Evolutionary conservation across 768 basidiomycete genomes (phyloP), one percentile per base, ranked within the genome.

Genomic region (Solioccasus polychromus): DNA sequence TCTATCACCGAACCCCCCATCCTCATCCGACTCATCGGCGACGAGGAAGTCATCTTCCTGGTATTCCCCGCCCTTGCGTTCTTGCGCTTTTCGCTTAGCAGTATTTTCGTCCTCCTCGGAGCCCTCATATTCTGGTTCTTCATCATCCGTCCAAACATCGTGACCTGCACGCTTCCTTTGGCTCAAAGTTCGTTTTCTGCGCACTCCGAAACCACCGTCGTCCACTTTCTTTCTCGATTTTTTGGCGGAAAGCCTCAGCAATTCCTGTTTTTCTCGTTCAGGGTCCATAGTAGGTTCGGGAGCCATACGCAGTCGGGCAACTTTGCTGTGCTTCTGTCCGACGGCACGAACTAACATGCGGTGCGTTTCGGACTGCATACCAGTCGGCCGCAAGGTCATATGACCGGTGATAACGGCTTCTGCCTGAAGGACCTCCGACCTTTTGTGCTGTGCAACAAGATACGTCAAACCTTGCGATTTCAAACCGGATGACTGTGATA

Each of bases 351-450:
- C 92, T 30, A 94, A 75, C 80, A 90, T 85, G 40, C 87, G 80
- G 64, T 95, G 92, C 12, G 89, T 89, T 65, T 88, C 85, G 5
- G 86, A 88, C 61, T 92, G 85, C 85, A 93, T 92, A 47, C 88
- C 86, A 4, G 89, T 88, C 3, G 92, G 92, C 3, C 85, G 83
- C 48, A 95, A 71, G 32, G 81, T 76, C 80, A 94, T 85, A 57
- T 83, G 81, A 31, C 92, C 92, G 2, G 88, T 87, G 45, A 93
- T 74, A 48, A 85, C 71, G 3, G 88, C 85, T 61, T 93, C 91
- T 20, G 88, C 77, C 64, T 94, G 92, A n/a, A 91, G 75, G 15
- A 94, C 83, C 53, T 86, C 82, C 3, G 87, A 84, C 35, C 84
- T 80, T 62, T 91, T 89, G 67, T 88, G 91, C 58, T 93, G 89